Evolutionary conservation across 208 protist species (phyloP), one percentile per base, ranked within the genome.

Genomic region (Trypanosoma scelopori): DNA sequence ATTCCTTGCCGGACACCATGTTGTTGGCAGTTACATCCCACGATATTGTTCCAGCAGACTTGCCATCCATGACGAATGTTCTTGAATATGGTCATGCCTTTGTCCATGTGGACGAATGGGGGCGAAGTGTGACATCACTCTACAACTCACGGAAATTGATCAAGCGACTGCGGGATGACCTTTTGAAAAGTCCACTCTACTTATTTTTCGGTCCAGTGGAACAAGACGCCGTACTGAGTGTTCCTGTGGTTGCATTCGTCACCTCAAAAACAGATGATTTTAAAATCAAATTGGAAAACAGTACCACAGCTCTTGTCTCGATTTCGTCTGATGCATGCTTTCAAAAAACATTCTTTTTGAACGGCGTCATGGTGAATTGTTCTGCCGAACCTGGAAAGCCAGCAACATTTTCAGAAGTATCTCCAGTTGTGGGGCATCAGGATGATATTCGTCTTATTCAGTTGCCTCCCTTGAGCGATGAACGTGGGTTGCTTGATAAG

Each of bases 41-140:
- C 12, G 32, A 61, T 15, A 12, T 43, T 30, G 15, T 2, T 47
- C 50, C 28, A 4, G 20, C 53, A 18, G 41, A 62, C 23, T 45
- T 39, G 41, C 42, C 28, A 23, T 43, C 23, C 18, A 22, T 41
- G 20, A 35, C 15, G 18, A 43, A 16, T 46, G 5, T 68, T 15
- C 23, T 51, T 12, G 46, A 60, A 43, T 25, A 63, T 35, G 53
- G 39, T 7, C 58, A 64, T 27, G 9, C 28, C 16, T 61, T 74
- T 57, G 28, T 74, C 6, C 49, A 49, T 27, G 51, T 71, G 30
- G 65, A 71, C 27, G 65, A 62, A 22, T 71, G 65, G 68, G 20
- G 42, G 23, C 13, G 68, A 35, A 63, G 58, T 49, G 60, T 74
- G 16, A 60, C 22, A 9, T 56, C 43, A 39, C 47, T 20, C 16